phyloP scores from a whole-genome alignment of 1,284 basidiomycete genomes.

The Erythrobasidium hasegawianum region DNA sequence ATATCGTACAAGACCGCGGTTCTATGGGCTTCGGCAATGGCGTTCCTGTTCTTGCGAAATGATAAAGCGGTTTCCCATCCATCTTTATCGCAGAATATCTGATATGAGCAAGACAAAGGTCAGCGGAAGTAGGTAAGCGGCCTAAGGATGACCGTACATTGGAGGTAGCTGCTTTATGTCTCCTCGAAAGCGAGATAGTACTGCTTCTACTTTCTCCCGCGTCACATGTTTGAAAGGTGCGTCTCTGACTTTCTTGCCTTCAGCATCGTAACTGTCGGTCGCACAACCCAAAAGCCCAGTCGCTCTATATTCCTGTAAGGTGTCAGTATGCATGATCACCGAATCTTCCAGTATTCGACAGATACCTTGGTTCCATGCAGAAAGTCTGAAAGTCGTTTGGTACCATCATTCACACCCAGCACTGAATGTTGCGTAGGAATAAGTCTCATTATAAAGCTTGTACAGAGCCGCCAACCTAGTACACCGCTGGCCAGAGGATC shows the following conservation, averaged over 20 bases:
- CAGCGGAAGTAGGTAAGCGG: neutral
- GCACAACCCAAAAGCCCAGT: constrained; percentile 89
- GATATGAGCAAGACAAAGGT: constrained; percentile 1
- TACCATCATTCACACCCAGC: constrained; percentile 81
- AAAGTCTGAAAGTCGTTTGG: constrained; percentile 80
- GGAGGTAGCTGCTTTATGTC: constrained; percentile 86
- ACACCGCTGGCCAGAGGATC: constrained; percentile 97
- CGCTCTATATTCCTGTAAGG: constrained; percentile 75
- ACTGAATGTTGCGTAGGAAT: constrained; percentile 8
- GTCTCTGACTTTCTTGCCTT: constrained; percentile 70
- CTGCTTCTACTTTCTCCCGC: constrained; percentile 65
- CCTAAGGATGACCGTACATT: constrained; percentile 59
- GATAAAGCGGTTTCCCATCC: constrained; percentile 93
- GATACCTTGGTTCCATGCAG: constrained; percentile 84
- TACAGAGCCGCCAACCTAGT: constrained; percentile 57
- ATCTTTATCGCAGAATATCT: constrained; percentile 98
- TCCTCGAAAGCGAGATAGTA: constrained; percentile 75
- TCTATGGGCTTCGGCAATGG: constrained; percentile 91
- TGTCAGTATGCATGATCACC: too few species aligned
- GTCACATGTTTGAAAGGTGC: constrained; percentile 83
- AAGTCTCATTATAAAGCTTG: too few species aligned
- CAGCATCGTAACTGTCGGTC: constrained; percentile 90
- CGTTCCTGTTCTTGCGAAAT: constrained; percentile 86
- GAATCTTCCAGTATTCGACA: too few species aligned
- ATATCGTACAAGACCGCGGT: constrained; percentile 74